Evolutionary conservation across 805 yeast species (phyloP), one percentile per base, ranked within the genome.

Genomic region (Kazachstania viticola): DNA sequence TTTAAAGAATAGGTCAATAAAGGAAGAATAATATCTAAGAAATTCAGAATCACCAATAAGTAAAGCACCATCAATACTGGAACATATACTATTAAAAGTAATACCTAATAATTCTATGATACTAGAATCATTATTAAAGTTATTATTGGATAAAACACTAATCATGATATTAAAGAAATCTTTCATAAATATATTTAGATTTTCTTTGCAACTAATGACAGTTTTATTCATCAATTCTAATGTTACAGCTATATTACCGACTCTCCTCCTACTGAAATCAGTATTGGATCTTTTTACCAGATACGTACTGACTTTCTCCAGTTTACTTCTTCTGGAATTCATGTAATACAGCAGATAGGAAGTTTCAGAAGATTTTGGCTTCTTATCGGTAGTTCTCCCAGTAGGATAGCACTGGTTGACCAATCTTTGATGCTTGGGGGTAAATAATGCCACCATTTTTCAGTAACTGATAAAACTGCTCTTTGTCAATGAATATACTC

Each of bases 351-450:
- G 60, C 43, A 88, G 65, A 51, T 85, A 84, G 37, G 93, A 79
- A 29, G 93, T 67, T 54, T 91, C 97, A 14, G 94, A 83, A 2
- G 94, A 75, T 54, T 88, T 87, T 12, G 98, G 94, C 46, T 79
- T 78, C 60, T 87, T 87, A 49, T 87, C 97, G 5, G 70, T 69
- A 6, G 75, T 78, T 38, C 84, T 69, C 2, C 96, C 95, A 2
- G 91, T 71, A 5, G 95, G 97, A 54, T 88, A 88, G 62, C 97
- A 91, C 55, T 83, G 94, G 31, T 79, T 69, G 24, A 91, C 81
- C 48, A 87, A 66, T 49, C 82, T 76, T 57, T 87, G 96, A 56
- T 87, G 97, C 53, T 88, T 87, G 2, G 94, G 81, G 28, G 67
- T 64, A 46, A 73, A 72, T n/a, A n/a, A n/a, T n/a, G n/a, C n/a